phyloP scores from a whole-genome alignment of 495 filamentous ascomycete species.

The Daldinia decipiens region DNA sequence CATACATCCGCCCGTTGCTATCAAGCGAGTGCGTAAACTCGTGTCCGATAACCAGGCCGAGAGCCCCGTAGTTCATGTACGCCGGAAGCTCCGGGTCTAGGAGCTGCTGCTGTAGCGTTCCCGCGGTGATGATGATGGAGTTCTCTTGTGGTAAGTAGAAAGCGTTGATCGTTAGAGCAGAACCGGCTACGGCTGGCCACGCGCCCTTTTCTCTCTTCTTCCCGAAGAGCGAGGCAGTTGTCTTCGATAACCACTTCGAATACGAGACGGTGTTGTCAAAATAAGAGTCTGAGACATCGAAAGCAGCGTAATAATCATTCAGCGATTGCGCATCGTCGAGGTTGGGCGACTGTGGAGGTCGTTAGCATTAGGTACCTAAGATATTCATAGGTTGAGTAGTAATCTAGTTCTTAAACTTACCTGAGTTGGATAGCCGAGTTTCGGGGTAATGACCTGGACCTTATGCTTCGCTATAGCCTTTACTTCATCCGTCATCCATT shows the following conservation, averaged over 20 bases:
- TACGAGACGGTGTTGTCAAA: slow-evolving; percentile 62
- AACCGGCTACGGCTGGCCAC: slow-evolving; percentile 53
- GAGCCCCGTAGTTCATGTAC: slow-evolving; percentile 72
- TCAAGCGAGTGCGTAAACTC: slow-evolving; percentile 77
- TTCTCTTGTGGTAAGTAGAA: slow-evolving; percentile 29
- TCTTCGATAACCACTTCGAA: slow-evolving; percentile 17
- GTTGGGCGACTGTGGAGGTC: slow-evolving; percentile 55
- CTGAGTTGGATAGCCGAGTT: slow-evolving; percentile 24
- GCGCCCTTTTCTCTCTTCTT: slow-evolving; percentile 52
- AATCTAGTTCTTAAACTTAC: slow-evolving; percentile 14
- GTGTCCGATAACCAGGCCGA: slow-evolving; percentile 71
- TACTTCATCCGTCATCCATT: slow-evolving; percentile 37
- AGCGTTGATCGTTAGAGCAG: slow-evolving; percentile 32
- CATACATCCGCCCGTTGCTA: slow-evolving; percentile 69
- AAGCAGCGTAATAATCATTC: slow-evolving; percentile 62
- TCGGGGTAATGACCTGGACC: slow-evolving; percentile 27
- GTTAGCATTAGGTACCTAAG: slow-evolving; percentile 2
- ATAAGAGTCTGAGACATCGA: slow-evolving; percentile 63
- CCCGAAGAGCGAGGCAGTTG: slow-evolving; percentile 9
- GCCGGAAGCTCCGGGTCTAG: slow-evolving; percentile 67
- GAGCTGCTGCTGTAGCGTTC: slow-evolving; percentile 71
- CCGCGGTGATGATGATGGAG: slow-evolving; percentile 73
- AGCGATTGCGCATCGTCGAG: slow-evolving; percentile 65
- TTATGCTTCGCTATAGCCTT: slow-evolving; percentile 32
- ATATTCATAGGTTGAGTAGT: background rate